Evolutionary conservation across 768 basidiomycete species (phyloP).

Genomic region (Panaeolus papilionaceus): DNA sequence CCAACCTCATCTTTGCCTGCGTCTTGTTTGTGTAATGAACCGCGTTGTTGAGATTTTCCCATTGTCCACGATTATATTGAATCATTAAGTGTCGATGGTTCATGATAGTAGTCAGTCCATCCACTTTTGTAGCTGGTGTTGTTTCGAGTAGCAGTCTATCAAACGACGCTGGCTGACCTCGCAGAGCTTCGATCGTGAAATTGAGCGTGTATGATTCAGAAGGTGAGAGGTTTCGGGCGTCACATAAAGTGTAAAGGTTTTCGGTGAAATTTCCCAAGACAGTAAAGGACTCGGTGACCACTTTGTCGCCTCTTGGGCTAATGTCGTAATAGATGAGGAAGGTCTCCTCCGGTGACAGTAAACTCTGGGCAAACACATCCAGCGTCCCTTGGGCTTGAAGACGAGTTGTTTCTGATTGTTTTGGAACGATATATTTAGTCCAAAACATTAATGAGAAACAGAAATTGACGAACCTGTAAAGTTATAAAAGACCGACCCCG

Average conservation of each 20-base stretch:
- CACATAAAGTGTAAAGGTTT: background rate
- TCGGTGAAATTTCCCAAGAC: background rate
- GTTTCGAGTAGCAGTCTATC: background rate
- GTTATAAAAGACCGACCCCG: background rate
- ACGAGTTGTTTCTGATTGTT: background rate
- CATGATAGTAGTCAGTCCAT: background rate
- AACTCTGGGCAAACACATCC: background rate
- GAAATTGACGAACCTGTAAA: background rate
- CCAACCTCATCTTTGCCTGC: background rate
- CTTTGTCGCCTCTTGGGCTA: background rate
- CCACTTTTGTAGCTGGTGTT: background rate
- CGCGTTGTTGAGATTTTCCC: background rate
- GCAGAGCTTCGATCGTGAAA: background rate
- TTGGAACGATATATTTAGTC: background rate
- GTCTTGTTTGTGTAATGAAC: background rate
- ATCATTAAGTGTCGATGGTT: conserved; percentile 5
- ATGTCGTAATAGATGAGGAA: background rate
- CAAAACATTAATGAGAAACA: background rate
- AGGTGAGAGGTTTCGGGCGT: background rate
- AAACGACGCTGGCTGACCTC: background rate
- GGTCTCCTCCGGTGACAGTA: background rate
- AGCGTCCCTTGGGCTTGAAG: background rate
- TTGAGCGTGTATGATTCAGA: background rate
- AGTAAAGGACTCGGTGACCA: background rate
- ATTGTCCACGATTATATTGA: background rate